A percentile compares a stretch with the other conserved stretches of the same genome.
phyloP scores from a whole-genome alignment of 2,329 filamentous ascomycete genomes.

The Rhinocladiella similis region DNA sequence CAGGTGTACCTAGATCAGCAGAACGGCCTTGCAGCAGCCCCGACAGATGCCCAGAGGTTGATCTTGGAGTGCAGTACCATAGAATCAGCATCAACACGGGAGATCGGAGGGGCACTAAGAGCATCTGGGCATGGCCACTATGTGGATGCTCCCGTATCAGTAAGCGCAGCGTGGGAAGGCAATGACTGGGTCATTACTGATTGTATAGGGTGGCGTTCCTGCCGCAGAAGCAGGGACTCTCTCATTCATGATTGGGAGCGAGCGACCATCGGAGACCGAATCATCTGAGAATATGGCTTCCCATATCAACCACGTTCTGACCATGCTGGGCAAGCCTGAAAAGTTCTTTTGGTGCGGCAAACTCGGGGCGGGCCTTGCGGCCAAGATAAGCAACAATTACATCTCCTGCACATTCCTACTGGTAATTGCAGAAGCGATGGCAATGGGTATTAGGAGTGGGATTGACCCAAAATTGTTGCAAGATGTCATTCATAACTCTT shows the following conservation, averaged over 20 bases:
- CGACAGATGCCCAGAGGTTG: background rate
- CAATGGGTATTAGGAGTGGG: conserved; percentile 20
- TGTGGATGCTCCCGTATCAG: conserved; percentile 16
- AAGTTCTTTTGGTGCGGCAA: conserved; percentile 30
- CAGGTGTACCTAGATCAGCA: conserved; percentile 5
- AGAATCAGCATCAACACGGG: conserved; percentile 1
- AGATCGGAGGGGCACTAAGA: conserved; percentile 8
- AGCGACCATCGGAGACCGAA: background rate
- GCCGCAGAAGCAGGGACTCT: conserved; percentile 6
- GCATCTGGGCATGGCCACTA: conserved; percentile 2
- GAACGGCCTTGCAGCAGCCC: conserved; percentile 1
- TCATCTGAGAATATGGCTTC: background rate
- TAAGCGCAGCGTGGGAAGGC: background rate
- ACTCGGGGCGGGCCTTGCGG: conserved; percentile 27
- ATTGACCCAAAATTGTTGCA: conserved; percentile 9
- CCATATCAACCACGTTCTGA: conserved; percentile 3
- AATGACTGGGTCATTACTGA: background rate
- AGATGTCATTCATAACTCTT: conserved; percentile 9
- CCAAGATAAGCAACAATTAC: conserved; percentile 32
- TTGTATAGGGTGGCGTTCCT: conserved; percentile 1
- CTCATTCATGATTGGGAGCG: conserved; percentile 6
- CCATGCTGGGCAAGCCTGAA: conserved; percentile 2
- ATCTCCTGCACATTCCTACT: conserved; percentile 22
- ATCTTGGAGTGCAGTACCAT: conserved; percentile 17
- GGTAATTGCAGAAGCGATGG: conserved; percentile 25